Evolutionary conservation across 129 eudicot species (phyloP).

Genomic region (Centella asiatica): DNA sequence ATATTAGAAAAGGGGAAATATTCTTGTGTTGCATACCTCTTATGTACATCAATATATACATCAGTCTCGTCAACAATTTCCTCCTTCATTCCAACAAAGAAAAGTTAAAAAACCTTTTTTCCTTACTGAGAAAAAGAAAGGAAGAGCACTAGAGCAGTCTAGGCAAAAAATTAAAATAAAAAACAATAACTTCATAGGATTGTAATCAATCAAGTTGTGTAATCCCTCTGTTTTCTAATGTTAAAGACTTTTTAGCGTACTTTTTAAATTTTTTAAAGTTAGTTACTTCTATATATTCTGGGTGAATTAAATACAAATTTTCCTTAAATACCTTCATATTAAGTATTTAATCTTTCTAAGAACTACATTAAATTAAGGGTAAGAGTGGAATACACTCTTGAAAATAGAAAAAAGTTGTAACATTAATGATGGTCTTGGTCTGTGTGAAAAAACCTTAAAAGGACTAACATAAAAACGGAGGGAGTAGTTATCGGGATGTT

Average conservation of each 20-base stretch:
- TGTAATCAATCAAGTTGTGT: background rate
- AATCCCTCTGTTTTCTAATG: background rate
- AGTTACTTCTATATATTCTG: no score
- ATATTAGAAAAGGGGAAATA: background rate
- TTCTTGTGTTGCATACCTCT: constrained; percentile 39
- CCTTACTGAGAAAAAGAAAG: background rate
- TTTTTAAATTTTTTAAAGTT: no score
- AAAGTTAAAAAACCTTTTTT: background rate
- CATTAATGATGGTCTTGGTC: no score
- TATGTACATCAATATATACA: constrained; percentile 88
- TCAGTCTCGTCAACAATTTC: constrained; percentile 98
- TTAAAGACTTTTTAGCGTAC: background rate
- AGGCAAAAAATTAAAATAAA: background rate
- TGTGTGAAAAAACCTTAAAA: no score
- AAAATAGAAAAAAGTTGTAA: no score
- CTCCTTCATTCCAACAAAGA: constrained; percentile 50
- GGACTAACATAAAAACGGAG: no score
- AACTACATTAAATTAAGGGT: no score
- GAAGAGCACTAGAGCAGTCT: background rate
- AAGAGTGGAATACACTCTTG: no score
- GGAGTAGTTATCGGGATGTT: no score
- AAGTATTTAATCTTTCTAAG: no score
- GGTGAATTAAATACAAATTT: no score
- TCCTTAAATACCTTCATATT: no score
- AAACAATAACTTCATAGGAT: background rate